Base-by-base conservation (phyloP, 108 stramenopile species). In the Fragilariopsis cylindrus region DNA sequence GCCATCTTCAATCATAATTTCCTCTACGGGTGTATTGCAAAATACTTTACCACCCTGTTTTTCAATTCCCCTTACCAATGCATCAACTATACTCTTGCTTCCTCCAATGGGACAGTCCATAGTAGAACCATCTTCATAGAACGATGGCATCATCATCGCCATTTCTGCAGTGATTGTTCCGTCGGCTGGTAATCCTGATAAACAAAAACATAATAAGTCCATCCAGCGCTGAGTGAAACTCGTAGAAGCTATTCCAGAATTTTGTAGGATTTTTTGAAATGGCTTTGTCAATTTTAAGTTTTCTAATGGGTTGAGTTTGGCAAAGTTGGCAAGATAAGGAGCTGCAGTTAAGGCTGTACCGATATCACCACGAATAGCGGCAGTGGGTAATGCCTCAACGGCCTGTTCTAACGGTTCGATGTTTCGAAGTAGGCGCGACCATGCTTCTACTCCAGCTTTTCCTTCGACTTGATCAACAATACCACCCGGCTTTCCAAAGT, bases 131-230 rank as follows among this genome's bases (percentile, higher is more conserved):
- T 78, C 82, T 21, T 84, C 87, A 74, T 92, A 93, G 73, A 95
- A 91, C 76, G 95, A 93, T 4, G 87, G 90, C 81, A 97, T 82
- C 96, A 97, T 97, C 88, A 96, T 90, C 16, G 90, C 95, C 93
- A 97, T 96, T 63, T 93, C 94, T 4, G 96, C 96, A 21, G 91
- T 92, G 39, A 95, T 94, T 12, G 96, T 95, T 42, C 92, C 92
- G 56, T 78, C 79, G 1, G 93, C 87, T 18, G 91, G 88, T 18
- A 95, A 78, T 43, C 96, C 96, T 13, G 82, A 84, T 47, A 96
- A 79, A 60, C 92, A 90, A 77, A 96, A 96, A 55, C 93, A 92
- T 13, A 96, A 69, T 50, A 94, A 63, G 76, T 96, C 94, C 5
- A 96, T 72, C 92, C 93, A 96, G 65, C 93, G 92, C 57, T 73